Conservation (phyloP, 208 protist genomes). For the Crithidia expoeki region DNA sequence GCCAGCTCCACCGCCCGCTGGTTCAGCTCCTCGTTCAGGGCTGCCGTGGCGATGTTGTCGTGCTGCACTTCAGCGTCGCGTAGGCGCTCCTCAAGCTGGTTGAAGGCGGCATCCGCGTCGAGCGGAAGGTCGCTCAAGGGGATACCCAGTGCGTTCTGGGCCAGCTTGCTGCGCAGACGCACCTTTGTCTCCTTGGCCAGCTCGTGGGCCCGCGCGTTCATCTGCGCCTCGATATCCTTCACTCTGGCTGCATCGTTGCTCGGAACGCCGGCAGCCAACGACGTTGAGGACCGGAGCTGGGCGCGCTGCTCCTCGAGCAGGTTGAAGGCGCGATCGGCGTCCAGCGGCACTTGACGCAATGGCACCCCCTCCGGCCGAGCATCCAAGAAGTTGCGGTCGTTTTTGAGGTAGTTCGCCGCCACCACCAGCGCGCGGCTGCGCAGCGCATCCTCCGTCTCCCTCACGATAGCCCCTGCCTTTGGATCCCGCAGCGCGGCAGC, state of each 20-base stretch:
- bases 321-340: constrained; percentile 49
- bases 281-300: constrained; percentile 38
- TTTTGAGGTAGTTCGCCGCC: constrained; percentile 35
- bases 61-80: constrained; percentile 43
- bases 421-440: constrained; percentile 49
- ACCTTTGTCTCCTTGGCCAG: constrained; percentile 54
- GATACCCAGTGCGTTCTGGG: constrained; percentile 54
- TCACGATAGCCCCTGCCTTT: constrained; percentile 15
- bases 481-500: constrained; percentile 34
- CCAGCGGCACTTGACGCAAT: constrained; percentile 55
- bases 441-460: constrained; percentile 44
- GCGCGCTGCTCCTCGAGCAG: constrained; percentile 62
- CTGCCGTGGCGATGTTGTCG: constrained; percentile 12
- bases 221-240: constrained; percentile 48
- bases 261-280: constrained; percentile 21
- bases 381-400: constrained; percentile 64
- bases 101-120: constrained; percentile 53
- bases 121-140: constrained; percentile 56
- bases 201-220: constrained; percentile 59
- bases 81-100: constrained; percentile 44
- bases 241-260: constrained; percentile 23
- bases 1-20: constrained; percentile 58
- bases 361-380: constrained; percentile 50
- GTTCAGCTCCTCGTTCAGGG: constrained; percentile 44
- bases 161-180: constrained; percentile 46